Evolutionary conservation across 73 alveolate genomes (phyloP).

Genomic region (Tetrahymena malaccensis): DNA sequence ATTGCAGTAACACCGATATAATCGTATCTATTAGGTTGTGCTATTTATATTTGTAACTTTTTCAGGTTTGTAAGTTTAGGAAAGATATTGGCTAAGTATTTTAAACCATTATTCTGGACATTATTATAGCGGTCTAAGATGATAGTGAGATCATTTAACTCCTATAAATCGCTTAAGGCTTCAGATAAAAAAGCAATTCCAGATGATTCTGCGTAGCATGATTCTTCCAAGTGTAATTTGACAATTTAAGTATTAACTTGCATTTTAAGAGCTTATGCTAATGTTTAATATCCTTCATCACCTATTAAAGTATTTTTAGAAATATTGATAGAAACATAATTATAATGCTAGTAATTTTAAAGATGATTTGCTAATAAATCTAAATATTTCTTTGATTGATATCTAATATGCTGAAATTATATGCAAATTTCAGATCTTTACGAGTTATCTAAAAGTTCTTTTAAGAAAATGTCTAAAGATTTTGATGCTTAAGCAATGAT

Average conservation of each 20-base stretch:
- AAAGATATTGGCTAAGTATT: background rate
- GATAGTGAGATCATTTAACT: too few relatives aligned
- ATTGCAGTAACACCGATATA: background rate
- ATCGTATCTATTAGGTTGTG: background rate
- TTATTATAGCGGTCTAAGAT: background rate
- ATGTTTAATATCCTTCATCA: background rate
- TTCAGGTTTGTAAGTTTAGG: background rate
- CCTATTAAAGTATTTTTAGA: background rate
- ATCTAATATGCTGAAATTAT: background rate
- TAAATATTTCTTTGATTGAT: background rate
- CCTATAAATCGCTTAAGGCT: background rate
- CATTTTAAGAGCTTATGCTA: background rate
- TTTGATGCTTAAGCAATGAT: too few relatives aligned
- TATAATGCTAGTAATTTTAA: too few relatives aligned
- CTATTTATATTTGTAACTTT: background rate
- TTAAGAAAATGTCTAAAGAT: too few relatives aligned
- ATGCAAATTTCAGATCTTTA: background rate
- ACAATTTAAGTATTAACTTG: background rate
- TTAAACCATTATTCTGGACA: background rate
- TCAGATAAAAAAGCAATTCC: background rate
- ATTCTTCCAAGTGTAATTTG: background rate
- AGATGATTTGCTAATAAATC: background rate
- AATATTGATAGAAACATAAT: background rate
- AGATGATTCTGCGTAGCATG: background rate
- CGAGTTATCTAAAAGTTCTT: background rate